Conservation (phyloP, 805 yeast genomes). For the Ascoidea asiatica region DNA sequence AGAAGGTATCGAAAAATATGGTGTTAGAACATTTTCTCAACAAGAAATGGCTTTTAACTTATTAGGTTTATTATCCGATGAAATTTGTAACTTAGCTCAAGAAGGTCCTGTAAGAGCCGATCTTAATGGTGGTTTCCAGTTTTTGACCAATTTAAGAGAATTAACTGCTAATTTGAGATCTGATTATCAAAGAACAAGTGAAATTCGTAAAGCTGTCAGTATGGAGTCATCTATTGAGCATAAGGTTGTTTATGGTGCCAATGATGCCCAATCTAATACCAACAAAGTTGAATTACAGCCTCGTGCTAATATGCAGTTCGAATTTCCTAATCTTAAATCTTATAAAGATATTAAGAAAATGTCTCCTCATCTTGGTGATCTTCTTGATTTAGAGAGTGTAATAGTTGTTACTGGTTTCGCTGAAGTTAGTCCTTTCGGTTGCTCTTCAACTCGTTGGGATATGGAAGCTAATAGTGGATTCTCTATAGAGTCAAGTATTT, state of each 20-base stretch:
- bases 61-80: conserved; percentile 84
- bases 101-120: conserved; percentile 94
- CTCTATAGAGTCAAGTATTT: conserved; percentile 94
- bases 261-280: conserved; percentile 1
- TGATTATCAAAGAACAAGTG: conserved; percentile 60
- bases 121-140: conserved; percentile 97
- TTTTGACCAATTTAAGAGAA: conserved; percentile 81
- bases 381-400: conserved; percentile 83
- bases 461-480: conserved; percentile 94
- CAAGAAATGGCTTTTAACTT: conserved; percentile 99
- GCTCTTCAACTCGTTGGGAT: conserved; percentile 98
- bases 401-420: conserved; percentile 96
- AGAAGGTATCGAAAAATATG: conserved; percentile 89
- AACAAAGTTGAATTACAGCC: conserved; percentile 54
- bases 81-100: conserved; percentile 77
- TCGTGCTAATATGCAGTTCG: conserved; percentile 87
- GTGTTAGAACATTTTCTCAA: conserved; percentile 97
- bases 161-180: conserved; percentile 69
- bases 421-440: conserved; percentile 99
- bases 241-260: conserved; percentile 18
- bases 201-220: conserved; percentile 89
- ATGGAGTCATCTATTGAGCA: conserved; percentile 86
- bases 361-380: conserved; percentile 65
- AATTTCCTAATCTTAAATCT: conserved; percentile 79
- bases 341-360: conserved; percentile 57